Base-by-base conservation (phyloP, 1,139 yeast species). In the Kodamaea derodonti region DNA sequence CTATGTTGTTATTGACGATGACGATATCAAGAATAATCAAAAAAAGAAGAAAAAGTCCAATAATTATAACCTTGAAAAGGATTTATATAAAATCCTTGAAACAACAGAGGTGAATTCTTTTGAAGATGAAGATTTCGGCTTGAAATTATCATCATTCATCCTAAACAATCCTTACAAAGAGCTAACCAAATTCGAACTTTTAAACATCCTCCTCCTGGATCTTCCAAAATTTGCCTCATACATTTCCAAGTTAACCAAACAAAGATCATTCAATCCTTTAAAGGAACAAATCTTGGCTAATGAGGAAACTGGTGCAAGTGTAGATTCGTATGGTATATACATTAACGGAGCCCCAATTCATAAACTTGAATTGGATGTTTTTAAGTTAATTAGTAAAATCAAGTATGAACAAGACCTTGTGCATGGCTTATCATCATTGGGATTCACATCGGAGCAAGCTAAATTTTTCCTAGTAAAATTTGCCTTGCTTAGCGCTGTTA, bases 1-100 rank as follows among this genome's bases (percentile, higher is more conserved):
- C 43, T 80, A 80, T 41, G 59, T 78, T 12, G 83, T 71, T 3
- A 69, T 78, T 37, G 86, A 80, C 47, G 87, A 80, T 41, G 61
- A 82, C 32, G 75, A 71, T 24, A 35, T 45, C 17, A 32, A 27
- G 16, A 6, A 14, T 7, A 24, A 29, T 15, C 9, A 18, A 7
- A 6, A 18, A 18, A 12, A 24, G 12, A 29, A 33, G 10, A 23
- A 27, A 6, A 13, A 17, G 8, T n/a, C 30, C 7, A 15, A 28
- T 12, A 32, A 25, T 5, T 35, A 33, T 14, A 30, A 38, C 3
- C 27, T 46, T 9, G 30, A 30, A 2, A 41, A 38, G 14, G 47
- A 46, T 22, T 37, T 47, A 11, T 38, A 42, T 45, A 34, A 36
- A 9, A 42, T 46, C 16, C 22, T 35, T 4, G 33, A 37, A n/a